These are phyloP conservation scores for Endogone sp. DNA, from an alignment of 192 early-diverging fungal species.

Conservation along the genomic window DNA sequence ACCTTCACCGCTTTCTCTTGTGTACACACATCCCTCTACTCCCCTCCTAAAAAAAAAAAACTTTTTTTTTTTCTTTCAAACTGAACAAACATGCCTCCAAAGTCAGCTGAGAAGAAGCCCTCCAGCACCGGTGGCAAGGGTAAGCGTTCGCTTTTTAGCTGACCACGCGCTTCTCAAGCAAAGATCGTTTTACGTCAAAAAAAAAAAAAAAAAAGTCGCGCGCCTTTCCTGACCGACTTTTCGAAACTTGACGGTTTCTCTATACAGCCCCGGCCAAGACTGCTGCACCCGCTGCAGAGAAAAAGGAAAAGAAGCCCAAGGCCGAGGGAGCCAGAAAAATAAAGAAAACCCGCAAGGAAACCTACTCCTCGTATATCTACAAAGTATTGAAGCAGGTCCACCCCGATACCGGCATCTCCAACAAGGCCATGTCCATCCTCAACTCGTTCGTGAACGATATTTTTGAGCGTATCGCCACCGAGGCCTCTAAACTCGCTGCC, in stretches of 20 bases:
- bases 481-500: conserved; percentile 68
- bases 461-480: conserved; percentile 78
- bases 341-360: conserved; percentile 63
- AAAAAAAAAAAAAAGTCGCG: too few species aligned
- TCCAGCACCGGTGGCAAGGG: conserved; percentile 37
- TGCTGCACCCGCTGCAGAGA: conserved; percentile 29
- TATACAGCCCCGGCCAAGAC: conserved; percentile 50
- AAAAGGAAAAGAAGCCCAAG: too few species aligned
- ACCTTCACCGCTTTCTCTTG: not conserved
- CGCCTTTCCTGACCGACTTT: too few species aligned
- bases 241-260: too few species aligned
- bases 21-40: not conserved
- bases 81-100: conserved; percentile 31
- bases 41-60: not conserved
- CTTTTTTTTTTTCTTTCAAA: conserved; percentile 19
- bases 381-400: conserved; percentile 92
- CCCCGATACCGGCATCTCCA: conserved; percentile 89
- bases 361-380: conserved; percentile 84
- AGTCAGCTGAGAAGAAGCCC: conserved; percentile 43
- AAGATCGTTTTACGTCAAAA: too few species aligned
- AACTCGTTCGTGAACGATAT: conserved; percentile 83
- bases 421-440: conserved; percentile 90
- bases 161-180: too few species aligned
- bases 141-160: too few species aligned
- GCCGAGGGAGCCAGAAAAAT: conserved; percentile 2